These are phyloP conservation scores for Sporothrix sp. DNA, from an alignment of 2,329 filamentous ascomycete species.

Conservation along the genomic window DNA sequence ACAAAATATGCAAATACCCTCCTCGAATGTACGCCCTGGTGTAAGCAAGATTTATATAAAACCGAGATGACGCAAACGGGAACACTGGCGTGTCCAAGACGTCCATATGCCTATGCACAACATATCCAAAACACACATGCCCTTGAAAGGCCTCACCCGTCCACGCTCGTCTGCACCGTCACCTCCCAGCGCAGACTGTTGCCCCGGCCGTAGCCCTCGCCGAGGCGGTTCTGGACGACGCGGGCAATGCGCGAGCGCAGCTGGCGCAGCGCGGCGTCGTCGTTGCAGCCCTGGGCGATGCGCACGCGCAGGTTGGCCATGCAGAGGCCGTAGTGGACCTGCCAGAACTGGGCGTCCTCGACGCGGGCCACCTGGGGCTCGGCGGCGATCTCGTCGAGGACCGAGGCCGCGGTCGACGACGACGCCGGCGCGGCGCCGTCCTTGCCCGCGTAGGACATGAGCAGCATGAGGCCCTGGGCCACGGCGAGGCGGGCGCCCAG, in stretches of 20 bases:
- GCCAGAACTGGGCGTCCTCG: conserved; percentile 94
- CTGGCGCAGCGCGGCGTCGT: conserved; percentile 63
- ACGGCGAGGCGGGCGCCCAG: conserved; percentile 76
- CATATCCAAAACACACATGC: no score
- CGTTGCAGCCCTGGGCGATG: conserved; percentile 54
- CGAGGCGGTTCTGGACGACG: conserved; percentile 74
- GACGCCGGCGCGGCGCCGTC: neutral
- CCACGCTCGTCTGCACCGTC: conserved; percentile 62
- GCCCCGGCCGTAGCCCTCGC: conserved; percentile 75
- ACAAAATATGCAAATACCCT: conserved; percentile 5
- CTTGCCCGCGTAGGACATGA: conserved; percentile 69
- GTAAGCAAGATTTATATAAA: no score
- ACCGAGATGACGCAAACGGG: neutral
- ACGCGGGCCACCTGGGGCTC: conserved; percentile 68
- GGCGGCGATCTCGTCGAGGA: conserved; percentile 76
- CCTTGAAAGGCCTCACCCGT: conserved; percentile 21
- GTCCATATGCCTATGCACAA: neutral
- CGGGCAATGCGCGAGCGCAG: conserved; percentile 67
- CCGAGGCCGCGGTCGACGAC: conserved; percentile 45
- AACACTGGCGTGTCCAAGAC: no score
- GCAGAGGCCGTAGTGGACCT: conserved; percentile 92
- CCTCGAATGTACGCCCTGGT: conserved; percentile 1
- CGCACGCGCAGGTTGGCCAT: conserved; percentile 88
- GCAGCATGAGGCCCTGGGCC: conserved; percentile 81
- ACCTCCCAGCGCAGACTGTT: conserved; percentile 85